A percentile compares a stretch with the other conserved stretches of the same genome.
Evolutionary conservation across 1,139 yeast genomes (phyloP).

Genomic region (Nakaseomyces bracarensis): DNA sequence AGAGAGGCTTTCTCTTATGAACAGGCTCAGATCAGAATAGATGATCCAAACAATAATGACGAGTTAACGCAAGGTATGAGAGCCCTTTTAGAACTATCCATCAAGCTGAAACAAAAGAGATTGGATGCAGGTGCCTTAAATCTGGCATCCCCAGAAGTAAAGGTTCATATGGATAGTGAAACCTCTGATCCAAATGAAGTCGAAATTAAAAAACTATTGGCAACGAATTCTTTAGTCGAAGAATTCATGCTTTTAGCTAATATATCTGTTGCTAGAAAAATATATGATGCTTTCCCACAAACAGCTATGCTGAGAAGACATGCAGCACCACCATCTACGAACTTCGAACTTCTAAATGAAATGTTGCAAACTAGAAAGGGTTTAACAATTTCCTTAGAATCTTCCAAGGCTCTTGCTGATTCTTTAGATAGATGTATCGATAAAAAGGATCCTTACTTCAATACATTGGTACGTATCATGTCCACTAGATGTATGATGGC

Average conservation of each 20-base stretch:
- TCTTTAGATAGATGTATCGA: conserved; percentile 85
- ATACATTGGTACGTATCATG: conserved; percentile 89
- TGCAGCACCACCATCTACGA: conserved; percentile 90
- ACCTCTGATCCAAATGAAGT: conserved; percentile 96
- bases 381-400: conserved; percentile 70
- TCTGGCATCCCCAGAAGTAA: conserved; percentile 95
- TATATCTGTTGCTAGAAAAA: conserved; percentile 88
- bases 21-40: conserved; percentile 85
- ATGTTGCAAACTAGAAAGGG: conserved; percentile 80
- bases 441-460: conserved; percentile 78
- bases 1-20: conserved; percentile 94
- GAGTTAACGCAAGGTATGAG: conserved; percentile 89
- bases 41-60: conserved; percentile 67
- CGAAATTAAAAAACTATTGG: conserved; percentile 78
- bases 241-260: conserved; percentile 98
- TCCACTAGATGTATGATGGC: conserved; percentile 99
- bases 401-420: conserved; percentile 88
- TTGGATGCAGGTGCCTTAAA: conserved; percentile 94
- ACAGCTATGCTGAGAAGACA: conserved; percentile 98
- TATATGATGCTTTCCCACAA: conserved; percentile 89
- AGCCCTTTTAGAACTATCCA: conserved; percentile 64
- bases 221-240: conserved; percentile 92
- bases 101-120: conserved; percentile 75
- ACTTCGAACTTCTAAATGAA: conserved; percentile 81
- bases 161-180: conserved; percentile 94